A percentile compares a stretch with the other conserved stretches of the same genome.
Evolutionary conservation across 179 eudicot species (phyloP).

Genomic region (Silene coronaria): DNA sequence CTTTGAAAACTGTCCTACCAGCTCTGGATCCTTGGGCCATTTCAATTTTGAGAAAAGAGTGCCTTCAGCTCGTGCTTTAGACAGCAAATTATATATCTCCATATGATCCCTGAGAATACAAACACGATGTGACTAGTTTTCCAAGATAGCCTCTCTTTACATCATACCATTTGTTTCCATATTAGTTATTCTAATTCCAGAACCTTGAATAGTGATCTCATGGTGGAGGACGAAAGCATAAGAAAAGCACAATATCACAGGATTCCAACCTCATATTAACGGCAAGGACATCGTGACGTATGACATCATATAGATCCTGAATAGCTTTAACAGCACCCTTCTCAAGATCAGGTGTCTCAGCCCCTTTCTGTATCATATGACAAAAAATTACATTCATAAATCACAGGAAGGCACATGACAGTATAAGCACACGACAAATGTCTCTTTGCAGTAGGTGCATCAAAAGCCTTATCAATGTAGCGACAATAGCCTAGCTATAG

Average conservation of each 20-base stretch:
- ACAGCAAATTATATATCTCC: slow-evolving; percentile 60
- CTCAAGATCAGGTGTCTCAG: slow-evolving; percentile 57
- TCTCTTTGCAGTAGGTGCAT: background rate
- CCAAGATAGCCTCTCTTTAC: background rate
- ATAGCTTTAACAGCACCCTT: slow-evolving; percentile 93
- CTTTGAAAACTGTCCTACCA: slow-evolving; percentile 42
- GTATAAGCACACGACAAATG: background rate
- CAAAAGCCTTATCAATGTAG: background rate
- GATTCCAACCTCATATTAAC: slow-evolving; percentile 65
- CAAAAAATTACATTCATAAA: slow-evolving; percentile 4
- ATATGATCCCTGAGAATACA: slow-evolving; percentile 49
- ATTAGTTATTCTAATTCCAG: background rate
- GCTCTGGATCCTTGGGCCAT: slow-evolving; percentile 83
- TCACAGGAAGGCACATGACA: slow-evolving; percentile 14
- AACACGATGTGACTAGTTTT: slow-evolving; percentile 10
- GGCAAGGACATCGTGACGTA: slow-evolving; percentile 65
- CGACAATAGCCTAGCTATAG: background rate
- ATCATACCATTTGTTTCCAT: background rate
- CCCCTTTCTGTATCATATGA: slow-evolving; percentile 54
- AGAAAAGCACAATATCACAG: slow-evolving; percentile 5
- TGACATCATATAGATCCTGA: slow-evolving; percentile 91
- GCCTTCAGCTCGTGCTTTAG: slow-evolving; percentile 81
- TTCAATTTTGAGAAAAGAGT: slow-evolving; percentile 69
- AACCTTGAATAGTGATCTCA: background rate
- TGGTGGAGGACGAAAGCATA: background rate